Evolutionary conservation across 2,329 filamentous ascomycete species (phyloP).

Genomic region (Dryadomyces quercivorus): DNA sequence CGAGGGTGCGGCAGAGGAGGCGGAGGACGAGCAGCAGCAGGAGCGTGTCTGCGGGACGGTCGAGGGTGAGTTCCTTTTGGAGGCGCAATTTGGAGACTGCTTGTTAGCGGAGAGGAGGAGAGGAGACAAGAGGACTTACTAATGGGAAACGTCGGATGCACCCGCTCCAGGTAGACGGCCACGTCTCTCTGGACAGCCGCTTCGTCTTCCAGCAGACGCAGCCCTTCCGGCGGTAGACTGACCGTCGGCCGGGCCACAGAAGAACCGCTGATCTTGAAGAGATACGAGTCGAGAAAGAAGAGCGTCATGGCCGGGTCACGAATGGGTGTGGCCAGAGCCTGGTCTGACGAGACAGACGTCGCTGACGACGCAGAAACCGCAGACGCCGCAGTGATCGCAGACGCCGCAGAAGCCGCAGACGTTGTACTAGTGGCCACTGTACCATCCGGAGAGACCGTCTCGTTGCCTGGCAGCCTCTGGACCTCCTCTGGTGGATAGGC

Average conservation of each 20-base stretch:
- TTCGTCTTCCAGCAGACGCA: background rate
- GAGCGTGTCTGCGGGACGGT: background rate
- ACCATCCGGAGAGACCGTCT: too few relatives aligned
- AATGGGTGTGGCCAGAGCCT: background rate
- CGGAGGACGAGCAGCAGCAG: conserved; percentile 5
- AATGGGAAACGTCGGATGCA: conserved; percentile 9
- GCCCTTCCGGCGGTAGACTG: conserved; percentile 4
- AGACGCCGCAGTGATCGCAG: too few relatives aligned
- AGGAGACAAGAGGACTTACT: background rate
- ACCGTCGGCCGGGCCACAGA: background rate
- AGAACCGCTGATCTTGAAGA: conserved; percentile 4
- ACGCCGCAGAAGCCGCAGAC: too few relatives aligned
- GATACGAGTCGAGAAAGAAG: conserved; percentile 12
- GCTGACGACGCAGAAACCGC: too few relatives aligned
- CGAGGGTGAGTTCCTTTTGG: background rate
- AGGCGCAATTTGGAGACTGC: conserved; percentile 6
- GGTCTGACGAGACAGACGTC: background rate
- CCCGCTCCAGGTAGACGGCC: conserved; percentile 3
- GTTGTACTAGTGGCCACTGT: too few relatives aligned
- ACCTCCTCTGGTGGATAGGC: conserved; percentile 6
- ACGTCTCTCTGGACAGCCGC: background rate
- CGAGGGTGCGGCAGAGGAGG: conserved; percentile 1
- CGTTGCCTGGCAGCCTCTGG: background rate
- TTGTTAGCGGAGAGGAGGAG: background rate
- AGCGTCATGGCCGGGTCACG: conserved; percentile 2